These are phyloP conservation scores for Cyclotella sp. DNA, from an alignment of 108 stramenopile genomes.

Conservation along the genomic window DNA sequence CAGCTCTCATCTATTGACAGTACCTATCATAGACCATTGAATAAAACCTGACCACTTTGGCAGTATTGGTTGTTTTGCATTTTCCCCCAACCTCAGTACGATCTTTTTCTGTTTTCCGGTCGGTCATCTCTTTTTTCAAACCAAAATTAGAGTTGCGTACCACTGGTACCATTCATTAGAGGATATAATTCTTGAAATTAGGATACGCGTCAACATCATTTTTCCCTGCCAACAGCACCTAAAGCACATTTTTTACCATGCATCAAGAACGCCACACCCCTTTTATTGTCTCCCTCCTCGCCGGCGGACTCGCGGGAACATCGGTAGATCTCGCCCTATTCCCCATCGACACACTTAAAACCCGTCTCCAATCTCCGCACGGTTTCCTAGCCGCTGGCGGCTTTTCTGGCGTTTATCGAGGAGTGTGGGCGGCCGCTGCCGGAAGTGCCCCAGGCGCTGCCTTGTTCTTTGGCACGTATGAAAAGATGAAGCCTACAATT, in stretches of 20 bases:
- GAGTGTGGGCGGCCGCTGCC: conserved; percentile 83
- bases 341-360: conserved; percentile 96
- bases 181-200: too few relatives aligned
- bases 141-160: too few relatives aligned
- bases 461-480: conserved; percentile 97
- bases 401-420: conserved; percentile 87
- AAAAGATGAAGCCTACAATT: conserved; percentile 74
- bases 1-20: too few relatives aligned
- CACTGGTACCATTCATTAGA: too few relatives aligned
- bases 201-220: too few relatives aligned
- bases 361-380: conserved; percentile 88
- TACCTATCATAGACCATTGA: too few relatives aligned
- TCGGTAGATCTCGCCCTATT: conserved; percentile 91
- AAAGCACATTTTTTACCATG: not conserved
- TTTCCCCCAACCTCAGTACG: too few relatives aligned
- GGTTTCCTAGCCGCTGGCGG: conserved; percentile 91
- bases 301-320: conserved; percentile 90
- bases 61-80: too few relatives aligned
- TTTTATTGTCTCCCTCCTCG: conserved; percentile 75
- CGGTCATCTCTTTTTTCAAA: too few relatives aligned
- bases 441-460: conserved; percentile 94
- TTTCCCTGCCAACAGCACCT: too few relatives aligned
- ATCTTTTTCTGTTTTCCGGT: too few relatives aligned
- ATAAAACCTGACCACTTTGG: too few relatives aligned
- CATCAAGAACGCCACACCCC: conserved; percentile 49